Base-by-base conservation (phyloP, 2,329 filamentous ascomycete species). In the Epichloe coenophiala region DNA sequence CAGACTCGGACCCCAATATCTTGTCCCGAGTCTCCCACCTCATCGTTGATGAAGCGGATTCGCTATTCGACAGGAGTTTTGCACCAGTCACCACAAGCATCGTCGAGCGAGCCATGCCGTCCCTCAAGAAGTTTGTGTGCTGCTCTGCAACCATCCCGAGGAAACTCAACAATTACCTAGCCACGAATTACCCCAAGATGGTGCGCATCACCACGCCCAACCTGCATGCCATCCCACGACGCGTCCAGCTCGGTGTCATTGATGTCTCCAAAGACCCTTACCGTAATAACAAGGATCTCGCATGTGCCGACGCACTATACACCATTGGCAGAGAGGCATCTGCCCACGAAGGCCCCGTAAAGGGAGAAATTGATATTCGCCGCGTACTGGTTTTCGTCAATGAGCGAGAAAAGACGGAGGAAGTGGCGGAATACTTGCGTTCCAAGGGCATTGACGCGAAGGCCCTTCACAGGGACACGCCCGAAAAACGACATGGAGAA, bases 121-220 rank as follows among this genome's bases (percentile, higher is more conserved):
- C 88, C 0, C 70, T 97, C 45, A 80, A 88, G 61, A 87, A 95
- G 63, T 75, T 98, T 23, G 76, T 98, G 45, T 80, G 97, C 56
- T 98, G 93, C 72, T 97, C 91, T 3, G 93, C 93, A 48, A 98
- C 93, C 5, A 97, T 98, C 54, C 93, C 94, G 2, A 81, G 84
- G 56, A 87, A 86, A 58, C 78, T 98, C 17, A 93, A 98, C 70
- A 83, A 79, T 57, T 88, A 86, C 65, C 77, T 98, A n/a, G 79
- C 80, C 48, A 79, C 81, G 54, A 83, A 83, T 55, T 96, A 90
- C 65, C 91, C 93, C 0, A 76, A 86, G 58, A 88, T 95, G 69
- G 73, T 76, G 44, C 85, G 93, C 54, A 82, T 98, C 55, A 91
- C 91, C 1, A 98, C 93, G 0, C 93, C 93, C 0, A 96, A 97